phyloP scores from a whole-genome alignment of 257 asterid genomes.

The Nicotiana tomentosiformis region DNA sequence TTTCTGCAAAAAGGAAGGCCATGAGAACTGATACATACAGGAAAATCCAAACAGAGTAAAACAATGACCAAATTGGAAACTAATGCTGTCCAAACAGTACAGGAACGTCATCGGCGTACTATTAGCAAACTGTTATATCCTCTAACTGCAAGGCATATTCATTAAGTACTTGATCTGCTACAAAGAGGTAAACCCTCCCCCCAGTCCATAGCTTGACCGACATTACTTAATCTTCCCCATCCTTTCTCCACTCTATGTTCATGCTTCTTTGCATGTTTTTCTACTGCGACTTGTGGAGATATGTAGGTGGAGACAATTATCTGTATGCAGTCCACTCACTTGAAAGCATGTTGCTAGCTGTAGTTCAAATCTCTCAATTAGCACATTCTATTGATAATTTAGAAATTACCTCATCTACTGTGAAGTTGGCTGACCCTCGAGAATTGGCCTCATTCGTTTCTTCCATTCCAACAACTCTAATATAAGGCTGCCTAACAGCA shows the following conservation, averaged over 20 bases:
- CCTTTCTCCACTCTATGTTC: not conserved
- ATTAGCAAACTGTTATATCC: not conserved
- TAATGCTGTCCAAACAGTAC: not conserved
- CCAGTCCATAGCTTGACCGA: not conserved
- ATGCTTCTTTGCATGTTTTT: not conserved
- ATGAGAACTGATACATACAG: not conserved
- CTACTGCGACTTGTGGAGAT: not conserved
- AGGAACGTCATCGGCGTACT: not conserved
- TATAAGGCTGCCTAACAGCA: constrained; percentile 95
- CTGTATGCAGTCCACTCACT: not conserved
- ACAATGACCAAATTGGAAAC: not conserved
- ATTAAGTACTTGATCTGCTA: not conserved
- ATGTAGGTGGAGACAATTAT: not conserved
- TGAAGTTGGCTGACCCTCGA: constrained; percentile 75
- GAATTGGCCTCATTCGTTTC: constrained; percentile 76
- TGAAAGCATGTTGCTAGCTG: not conserved
- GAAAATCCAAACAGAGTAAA: not conserved
- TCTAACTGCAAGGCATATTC: not conserved
- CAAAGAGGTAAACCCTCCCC: not conserved
- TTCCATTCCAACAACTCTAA: constrained; percentile 90
- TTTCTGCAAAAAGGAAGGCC: constrained; percentile 25
- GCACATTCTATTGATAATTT: not conserved
- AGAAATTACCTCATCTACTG: constrained; percentile 69
- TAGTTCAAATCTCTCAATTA: not conserved
- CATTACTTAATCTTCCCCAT: not conserved